Evolutionary conservation across 1,284 basidiomycete species (phyloP), one percentile per base, ranked within the genome.

Genomic region (Lignosus rhinocerotis): DNA sequence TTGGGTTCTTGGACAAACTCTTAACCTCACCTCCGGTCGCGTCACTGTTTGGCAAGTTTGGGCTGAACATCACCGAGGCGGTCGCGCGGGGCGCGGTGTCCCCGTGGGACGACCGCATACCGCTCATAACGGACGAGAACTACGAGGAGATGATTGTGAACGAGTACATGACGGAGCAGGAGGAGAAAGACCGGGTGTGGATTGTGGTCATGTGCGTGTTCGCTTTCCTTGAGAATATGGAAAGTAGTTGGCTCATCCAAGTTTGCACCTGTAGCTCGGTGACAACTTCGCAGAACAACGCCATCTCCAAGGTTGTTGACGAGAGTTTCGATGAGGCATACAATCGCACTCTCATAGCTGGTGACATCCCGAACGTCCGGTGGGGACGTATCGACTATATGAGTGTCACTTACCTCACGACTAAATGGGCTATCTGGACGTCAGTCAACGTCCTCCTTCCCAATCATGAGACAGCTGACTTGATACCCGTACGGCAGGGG

Each of bases 351-450:
- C 58, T 82, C 42, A 70, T 83, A 17, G 80, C 78, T n/a, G 79
- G 78, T 9, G 90, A 90, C 69, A 74, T 92, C 30, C 83, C 83
- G 0, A 70, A 90, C 68, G 82, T 93, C 50, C 83, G 82, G 53
- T 93, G 87, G 81, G 90, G 83, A 50, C 84, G 91, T 58, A 85
- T 93, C 57, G 89, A 93, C 75, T 93, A 93, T 70, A 74, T 92
- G 63, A 86, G 88, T 61, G 91, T 92, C 61, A 93, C 91, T 2
- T 74, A 78, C 53, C 71, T 93, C 63, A 93, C 90, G 44, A 92
- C 90, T 5, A 90, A 88, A 68, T 93, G 90, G 90, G 78, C 69
- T 42, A 72, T 93, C 51, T 93, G 91, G 91, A 81, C 83, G 91
- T 92, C 69, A 61, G 87, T 65, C 4, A 19, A 34, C 14, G 42